These are phyloP conservation scores for Dillenia suffruticosa DNA, from an alignment of 164 flowering plant species.

Conservation along the genomic window DNA sequence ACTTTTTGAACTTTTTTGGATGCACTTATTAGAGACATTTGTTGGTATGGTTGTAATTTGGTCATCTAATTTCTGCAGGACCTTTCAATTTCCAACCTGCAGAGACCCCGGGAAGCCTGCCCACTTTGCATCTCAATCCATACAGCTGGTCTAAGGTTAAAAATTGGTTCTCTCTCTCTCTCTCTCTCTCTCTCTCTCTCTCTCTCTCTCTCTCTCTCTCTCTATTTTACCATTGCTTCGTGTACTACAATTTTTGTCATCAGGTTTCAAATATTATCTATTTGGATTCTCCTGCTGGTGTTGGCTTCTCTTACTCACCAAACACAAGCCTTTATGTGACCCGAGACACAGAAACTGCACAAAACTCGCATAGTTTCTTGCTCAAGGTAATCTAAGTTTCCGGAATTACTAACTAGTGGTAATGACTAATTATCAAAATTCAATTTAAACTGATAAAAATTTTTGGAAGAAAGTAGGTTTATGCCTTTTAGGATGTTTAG, in stretches of 20 bases:
- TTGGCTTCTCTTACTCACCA: slow-evolving; percentile 81
- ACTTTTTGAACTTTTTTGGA: too few relatives aligned
- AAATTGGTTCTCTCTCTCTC: not conserved
- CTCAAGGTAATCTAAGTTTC: slow-evolving; percentile 49
- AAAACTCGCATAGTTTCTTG: slow-evolving; percentile 72
- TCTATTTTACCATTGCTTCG: too few relatives aligned
- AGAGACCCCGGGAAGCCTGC: slow-evolving; percentile 35
- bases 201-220: not conserved
- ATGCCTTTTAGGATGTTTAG: too few relatives aligned
- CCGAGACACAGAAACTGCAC: slow-evolving; percentile 76
- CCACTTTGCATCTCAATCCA: slow-evolving; percentile 71
- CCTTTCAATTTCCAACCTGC: slow-evolving; percentile 81
- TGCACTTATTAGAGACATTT: too few relatives aligned
- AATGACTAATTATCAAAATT: too few relatives aligned
- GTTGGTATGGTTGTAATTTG: too few relatives aligned
- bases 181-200: not conserved
- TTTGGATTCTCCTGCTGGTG: slow-evolving; percentile 96
- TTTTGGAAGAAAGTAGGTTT: too few relatives aligned
- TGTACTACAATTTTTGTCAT: not conserved
- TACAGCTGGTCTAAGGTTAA: slow-evolving; percentile 91
- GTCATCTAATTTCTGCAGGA: slow-evolving; percentile 35
- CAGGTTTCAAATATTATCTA: slow-evolving; percentile 88
- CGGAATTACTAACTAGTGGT: too few relatives aligned
- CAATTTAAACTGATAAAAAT: too few relatives aligned
- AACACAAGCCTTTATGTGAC: slow-evolving; percentile 53